phyloP scores from a whole-genome alignment of 345 rosid genomes.

The Eucalyptus marginata region DNA sequence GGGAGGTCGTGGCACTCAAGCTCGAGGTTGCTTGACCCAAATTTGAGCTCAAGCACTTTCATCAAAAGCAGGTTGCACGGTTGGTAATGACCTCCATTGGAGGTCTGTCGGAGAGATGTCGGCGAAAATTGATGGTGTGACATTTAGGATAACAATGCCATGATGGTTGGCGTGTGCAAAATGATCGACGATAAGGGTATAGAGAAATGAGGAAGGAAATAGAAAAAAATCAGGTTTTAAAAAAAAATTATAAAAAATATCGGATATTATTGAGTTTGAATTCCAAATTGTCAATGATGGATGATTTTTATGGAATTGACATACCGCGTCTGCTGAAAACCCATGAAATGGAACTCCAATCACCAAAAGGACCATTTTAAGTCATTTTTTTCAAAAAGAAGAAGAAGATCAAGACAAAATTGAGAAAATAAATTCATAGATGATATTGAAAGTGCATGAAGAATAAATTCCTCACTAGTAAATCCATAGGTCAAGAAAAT shows the following conservation, averaged over 20 bases:
- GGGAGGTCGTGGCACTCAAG: neutral
- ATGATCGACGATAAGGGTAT: neutral
- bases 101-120: neutral
- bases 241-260: neutral
- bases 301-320: neutral
- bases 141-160: neutral
- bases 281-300: neutral
- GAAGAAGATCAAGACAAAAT: too few species aligned
- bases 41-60: neutral
- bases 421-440: neutral
- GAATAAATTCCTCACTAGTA: neutral
- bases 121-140: neutral
- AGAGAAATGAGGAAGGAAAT: neutral
- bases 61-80: neutral
- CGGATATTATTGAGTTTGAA: neutral
- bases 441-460: neutral
- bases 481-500: neutral
- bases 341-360: neutral
- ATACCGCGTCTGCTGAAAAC: neutral
- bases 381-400: neutral
- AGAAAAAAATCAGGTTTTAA: neutral
- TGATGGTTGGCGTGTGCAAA: neutral
- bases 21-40: neutral
- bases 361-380: neutral
- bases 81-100: neutral